Percentiles rank a stretch among this genome's conserved stretches.
phyloP scores from a whole-genome alignment of 805 yeast species.

The Ogataea populi-albae region DNA sequence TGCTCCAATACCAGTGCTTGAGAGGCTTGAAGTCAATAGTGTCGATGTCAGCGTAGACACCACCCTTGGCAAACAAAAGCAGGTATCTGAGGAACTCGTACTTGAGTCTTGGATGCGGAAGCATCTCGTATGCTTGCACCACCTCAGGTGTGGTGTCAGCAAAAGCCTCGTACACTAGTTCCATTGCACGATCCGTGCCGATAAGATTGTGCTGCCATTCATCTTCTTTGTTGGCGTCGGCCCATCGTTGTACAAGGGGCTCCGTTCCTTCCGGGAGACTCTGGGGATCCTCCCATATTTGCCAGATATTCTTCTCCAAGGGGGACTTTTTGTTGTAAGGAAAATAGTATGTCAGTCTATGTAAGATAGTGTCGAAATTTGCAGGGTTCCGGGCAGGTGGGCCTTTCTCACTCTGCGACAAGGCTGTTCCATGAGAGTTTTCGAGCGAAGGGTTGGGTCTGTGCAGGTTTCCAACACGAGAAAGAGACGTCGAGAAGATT shows the following conservation, averaged over 20 bases:
- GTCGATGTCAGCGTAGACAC: constrained; percentile 63
- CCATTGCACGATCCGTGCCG: constrained; percentile 17
- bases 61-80: constrained; percentile 51
- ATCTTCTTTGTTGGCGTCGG: constrained; percentile 20
- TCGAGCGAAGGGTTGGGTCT: too few relatives aligned
- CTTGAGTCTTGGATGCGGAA: constrained; percentile 47
- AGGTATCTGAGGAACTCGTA: constrained; percentile 58
- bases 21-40: constrained; percentile 51
- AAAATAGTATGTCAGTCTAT: constrained; percentile 23
- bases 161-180: constrained; percentile 17
- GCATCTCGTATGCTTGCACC: constrained; percentile 40
- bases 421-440: too few relatives aligned
- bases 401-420: too few relatives aligned
- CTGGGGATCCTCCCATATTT: constrained; percentile 28
- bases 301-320: constrained; percentile 33
- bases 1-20: constrained; percentile 26
- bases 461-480: too few relatives aligned
- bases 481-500: too few relatives aligned
- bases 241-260: constrained; percentile 23
- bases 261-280: constrained; percentile 15
- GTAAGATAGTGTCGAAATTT: constrained; percentile 27
- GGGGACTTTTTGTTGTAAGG: constrained; percentile 22
- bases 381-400: constrained; percentile 22
- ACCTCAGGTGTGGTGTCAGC: constrained; percentile 41
- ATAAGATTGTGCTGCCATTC: constrained; percentile 23